These are phyloP conservation scores for Talaromyces sp. DNA, from an alignment of 2,329 filamentous ascomycete species.

Conservation along the genomic window DNA sequence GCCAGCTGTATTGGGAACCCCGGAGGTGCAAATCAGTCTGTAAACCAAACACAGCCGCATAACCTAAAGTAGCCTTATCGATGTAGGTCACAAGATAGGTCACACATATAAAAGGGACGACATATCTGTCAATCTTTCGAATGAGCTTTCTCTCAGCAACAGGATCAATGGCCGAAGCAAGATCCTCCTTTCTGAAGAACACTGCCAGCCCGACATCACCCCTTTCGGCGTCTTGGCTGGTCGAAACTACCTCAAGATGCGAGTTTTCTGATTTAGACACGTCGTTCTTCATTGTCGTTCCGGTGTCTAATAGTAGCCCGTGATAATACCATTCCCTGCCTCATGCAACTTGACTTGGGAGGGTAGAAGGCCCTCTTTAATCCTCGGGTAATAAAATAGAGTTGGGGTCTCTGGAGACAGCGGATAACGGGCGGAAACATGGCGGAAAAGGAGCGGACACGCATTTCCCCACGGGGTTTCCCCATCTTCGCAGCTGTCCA, in stretches of 20 bases:
- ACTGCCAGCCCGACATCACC: background rate
- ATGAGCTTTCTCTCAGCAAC: background rate
- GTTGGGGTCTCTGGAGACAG: background rate
- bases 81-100: conserved; percentile 1
- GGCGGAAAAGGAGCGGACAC: background rate
- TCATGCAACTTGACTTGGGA: background rate
- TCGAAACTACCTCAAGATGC: background rate
- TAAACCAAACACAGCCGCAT: conserved; percentile 48
- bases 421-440: background rate
- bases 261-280: conserved; percentile 6
- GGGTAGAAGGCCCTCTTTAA: background rate
- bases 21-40: background rate
- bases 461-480: background rate
- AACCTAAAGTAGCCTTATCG: conserved; percentile 61
- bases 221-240: background rate
- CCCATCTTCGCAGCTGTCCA: background rate
- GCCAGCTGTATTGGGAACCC: background rate
- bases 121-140: background rate
- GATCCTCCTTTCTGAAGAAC: background rate
- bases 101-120: background rate
- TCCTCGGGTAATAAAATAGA: background rate
- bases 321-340: background rate
- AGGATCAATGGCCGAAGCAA: background rate
- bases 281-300: background rate
- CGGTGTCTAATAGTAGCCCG: background rate